phyloP scores from a whole-genome alignment of 202 grass and related monocot genomes.

The Carex sylvatica region DNA sequence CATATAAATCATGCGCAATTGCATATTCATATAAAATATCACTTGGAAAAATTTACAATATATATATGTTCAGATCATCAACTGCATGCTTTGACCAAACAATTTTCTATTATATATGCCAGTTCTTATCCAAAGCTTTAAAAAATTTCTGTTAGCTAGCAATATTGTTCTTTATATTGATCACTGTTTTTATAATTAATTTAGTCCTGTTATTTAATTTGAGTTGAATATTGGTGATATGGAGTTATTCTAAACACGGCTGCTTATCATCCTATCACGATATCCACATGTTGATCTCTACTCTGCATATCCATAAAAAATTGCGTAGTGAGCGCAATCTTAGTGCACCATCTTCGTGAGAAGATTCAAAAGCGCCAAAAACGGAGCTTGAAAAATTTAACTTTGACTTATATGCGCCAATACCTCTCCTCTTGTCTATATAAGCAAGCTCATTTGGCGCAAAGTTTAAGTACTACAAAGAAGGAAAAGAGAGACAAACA shows the following conservation, averaged over 20 bases:
- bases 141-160: not conserved
- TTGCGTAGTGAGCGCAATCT: not conserved
- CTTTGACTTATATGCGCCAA: constrained; percentile 9
- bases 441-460: constrained; percentile 5
- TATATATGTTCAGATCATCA: not conserved
- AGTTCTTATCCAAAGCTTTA: not conserved
- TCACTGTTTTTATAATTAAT: not conserved
- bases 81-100: not conserved
- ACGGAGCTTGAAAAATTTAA: not conserved
- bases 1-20: constrained; percentile 12
- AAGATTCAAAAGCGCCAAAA: constrained; percentile 16
- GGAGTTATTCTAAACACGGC: constrained; percentile 2
- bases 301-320: constrained; percentile 10
- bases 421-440: constrained; percentile 10
- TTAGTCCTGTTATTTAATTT: not conserved
- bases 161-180: not conserved
- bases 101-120: not conserved
- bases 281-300: constrained; percentile 17
- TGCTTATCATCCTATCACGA: constrained; percentile 25
- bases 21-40: not conserved
- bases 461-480: not conserved
- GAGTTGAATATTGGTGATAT: constrained; percentile 27
- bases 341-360: not conserved
- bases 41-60: not conserved
- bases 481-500: not conserved